Percentiles rank a stretch among this genome's conserved stretches.
Evolutionary conservation across 1,139 yeast species (phyloP).

Genomic region (Yamadazyma sp.): DNA sequence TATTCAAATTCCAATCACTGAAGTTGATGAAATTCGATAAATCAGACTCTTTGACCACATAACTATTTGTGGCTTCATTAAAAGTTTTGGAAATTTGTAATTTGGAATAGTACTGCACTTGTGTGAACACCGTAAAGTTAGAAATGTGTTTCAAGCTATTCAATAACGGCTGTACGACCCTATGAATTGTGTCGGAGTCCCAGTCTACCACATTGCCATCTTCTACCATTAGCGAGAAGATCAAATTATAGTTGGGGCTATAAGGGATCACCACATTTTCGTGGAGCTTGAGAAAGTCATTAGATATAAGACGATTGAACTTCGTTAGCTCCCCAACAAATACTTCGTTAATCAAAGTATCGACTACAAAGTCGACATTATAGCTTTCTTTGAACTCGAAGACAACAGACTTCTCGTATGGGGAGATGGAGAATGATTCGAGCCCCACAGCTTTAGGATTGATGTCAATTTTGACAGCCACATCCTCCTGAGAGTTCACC

Average conservation of each 20-base stretch:
- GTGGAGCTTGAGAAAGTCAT: conserved; percentile 11
- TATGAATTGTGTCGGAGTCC: conserved; percentile 34
- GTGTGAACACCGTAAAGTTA: conserved; percentile 76
- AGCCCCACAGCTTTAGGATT: conserved; percentile 18
- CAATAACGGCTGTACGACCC: conserved; percentile 29
- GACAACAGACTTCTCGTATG: conserved; percentile 30
- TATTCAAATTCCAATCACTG: conserved; percentile 74
- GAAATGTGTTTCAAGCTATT: conserved; percentile 48
- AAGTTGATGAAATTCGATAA: conserved; percentile 72
- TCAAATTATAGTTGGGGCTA: conserved; percentile 63
- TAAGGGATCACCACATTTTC: conserved; percentile 50
- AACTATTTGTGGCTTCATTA: conserved; percentile 22
- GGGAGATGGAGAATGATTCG: conserved; percentile 26
- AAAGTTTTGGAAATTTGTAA: conserved; percentile 24
- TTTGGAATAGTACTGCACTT: conserved; percentile 67
- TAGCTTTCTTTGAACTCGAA: conserved; percentile 25
- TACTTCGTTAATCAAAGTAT: conserved; percentile 34
- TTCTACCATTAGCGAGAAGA: conserved; percentile 57
- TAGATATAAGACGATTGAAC: conserved; percentile 18
- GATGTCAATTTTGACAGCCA: conserved; percentile 24
- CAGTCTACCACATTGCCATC: conserved; percentile 40
- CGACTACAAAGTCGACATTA: conserved; percentile 30
- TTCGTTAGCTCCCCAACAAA: conserved; percentile 36
- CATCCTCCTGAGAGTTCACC: conserved; percentile 16
- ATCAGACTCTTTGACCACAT: conserved; percentile 41